Percentiles rank a stretch among this genome's conserved stretches.
Conservation (phyloP, 306 rosid genomes). For the Carpinus fangiana region DNA sequence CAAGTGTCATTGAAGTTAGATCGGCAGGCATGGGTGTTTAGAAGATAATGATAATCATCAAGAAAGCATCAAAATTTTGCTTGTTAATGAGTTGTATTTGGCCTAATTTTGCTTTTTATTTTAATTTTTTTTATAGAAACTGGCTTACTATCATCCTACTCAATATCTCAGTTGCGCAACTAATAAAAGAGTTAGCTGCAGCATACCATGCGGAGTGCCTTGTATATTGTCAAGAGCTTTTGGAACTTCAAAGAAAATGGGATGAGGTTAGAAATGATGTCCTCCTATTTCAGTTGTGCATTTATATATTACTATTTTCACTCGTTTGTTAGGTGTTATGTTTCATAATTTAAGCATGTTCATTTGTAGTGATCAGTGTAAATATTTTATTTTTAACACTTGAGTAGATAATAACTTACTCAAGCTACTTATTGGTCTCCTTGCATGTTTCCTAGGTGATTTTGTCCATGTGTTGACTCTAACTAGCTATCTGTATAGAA, state of each 20-base stretch:
- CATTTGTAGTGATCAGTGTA: not conserved
- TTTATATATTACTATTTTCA: not conserved
- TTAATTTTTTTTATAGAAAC: not conserved
- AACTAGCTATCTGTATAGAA: not conserved
- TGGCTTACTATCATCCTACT: not conserved
- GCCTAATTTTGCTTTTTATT: not conserved
- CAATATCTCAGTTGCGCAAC: not conserved
- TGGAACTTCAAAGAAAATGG: slow-evolving; percentile 85
- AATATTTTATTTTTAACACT: not conserved
- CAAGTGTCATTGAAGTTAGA: not conserved
- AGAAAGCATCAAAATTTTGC: not conserved
- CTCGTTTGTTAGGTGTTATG: not conserved
- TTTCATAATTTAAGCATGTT: not conserved
- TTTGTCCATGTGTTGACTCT: not conserved
- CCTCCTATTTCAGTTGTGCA: not conserved
- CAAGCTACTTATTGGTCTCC: not conserved
- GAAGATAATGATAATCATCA: not conserved
- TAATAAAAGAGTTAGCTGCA: slow-evolving; percentile 84
- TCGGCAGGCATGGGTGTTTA: not conserved
- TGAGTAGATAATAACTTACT: not conserved
- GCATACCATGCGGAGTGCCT: slow-evolving; percentile 87
- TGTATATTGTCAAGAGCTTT: slow-evolving; percentile 80
- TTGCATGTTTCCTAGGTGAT: not conserved
- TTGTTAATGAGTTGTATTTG: not conserved
- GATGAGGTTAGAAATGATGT: slow-evolving; percentile 62